Percentiles rank a stretch among this genome's conserved stretches.
These are phyloP conservation scores for Blastobotrys americana DNA, from an alignment of 805 yeast genomes.

Conservation along the genomic window DNA sequence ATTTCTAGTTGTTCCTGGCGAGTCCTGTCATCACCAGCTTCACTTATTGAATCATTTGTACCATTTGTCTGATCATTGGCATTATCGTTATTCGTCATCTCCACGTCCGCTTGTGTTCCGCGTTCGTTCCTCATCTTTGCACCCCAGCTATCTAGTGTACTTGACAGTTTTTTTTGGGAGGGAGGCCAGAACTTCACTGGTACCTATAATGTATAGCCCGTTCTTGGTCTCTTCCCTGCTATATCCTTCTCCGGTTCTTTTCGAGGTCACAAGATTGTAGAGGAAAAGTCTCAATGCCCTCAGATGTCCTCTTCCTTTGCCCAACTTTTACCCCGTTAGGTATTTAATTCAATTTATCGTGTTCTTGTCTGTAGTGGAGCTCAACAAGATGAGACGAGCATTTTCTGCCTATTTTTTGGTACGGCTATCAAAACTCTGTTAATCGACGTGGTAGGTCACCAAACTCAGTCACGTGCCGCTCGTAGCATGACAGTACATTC, in stretches of 20 bases:
- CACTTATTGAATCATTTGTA: background rate
- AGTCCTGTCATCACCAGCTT: background rate
- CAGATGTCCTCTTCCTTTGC: too few relatives aligned
- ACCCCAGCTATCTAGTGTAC: background rate
- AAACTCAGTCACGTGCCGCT: too few relatives aligned
- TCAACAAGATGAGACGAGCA: too few relatives aligned
- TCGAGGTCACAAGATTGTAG: background rate
- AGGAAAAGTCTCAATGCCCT: background rate
- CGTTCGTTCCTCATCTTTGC: background rate
- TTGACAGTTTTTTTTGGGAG: background rate
- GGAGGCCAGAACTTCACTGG: background rate
- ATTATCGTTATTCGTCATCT: constrained; percentile 3
- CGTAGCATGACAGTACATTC: too few relatives aligned
- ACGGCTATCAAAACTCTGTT: too few relatives aligned
- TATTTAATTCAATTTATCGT: too few relatives aligned
- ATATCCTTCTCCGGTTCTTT: background rate
- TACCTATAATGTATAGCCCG: background rate
- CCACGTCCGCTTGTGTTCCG: constrained; percentile 3
- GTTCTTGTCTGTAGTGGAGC: too few relatives aligned
- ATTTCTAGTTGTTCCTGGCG: constrained; percentile 11
- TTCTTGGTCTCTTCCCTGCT: too few relatives aligned
- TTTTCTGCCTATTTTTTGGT: too few relatives aligned
- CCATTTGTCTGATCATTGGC: background rate
- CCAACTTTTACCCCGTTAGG: too few relatives aligned
- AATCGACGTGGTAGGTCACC: too few relatives aligned